Percentiles rank a stretch among this genome's conserved stretches.
phyloP scores from a whole-genome alignment of 177 flowering plant genomes.

The Vitis hybrid region DNA sequence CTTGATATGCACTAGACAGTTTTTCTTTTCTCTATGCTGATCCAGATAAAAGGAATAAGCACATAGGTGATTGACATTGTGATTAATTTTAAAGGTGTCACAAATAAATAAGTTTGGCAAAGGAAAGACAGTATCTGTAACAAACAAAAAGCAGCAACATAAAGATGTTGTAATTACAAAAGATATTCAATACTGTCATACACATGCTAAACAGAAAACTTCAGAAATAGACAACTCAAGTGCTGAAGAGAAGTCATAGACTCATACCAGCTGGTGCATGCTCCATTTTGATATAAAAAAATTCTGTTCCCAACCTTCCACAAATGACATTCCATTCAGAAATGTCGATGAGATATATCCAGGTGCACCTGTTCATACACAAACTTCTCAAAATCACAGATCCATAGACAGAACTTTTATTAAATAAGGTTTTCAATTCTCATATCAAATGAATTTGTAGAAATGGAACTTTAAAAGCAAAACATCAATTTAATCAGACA shows the following conservation, averaged over 20 bases:
- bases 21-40: too few relatives aligned
- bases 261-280: conserved; percentile 95
- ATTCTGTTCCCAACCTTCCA: conserved; percentile 94
- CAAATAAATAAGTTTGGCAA: too few relatives aligned
- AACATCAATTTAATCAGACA: neutral
- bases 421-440: neutral
- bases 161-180: too few relatives aligned
- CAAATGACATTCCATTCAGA: conserved; percentile 92
- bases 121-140: too few relatives aligned
- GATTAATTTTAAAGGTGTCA: too few relatives aligned
- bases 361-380: conserved; percentile 77
- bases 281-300: conserved; percentile 97
- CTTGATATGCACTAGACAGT: too few relatives aligned
- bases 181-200: too few relatives aligned
- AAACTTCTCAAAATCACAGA: conserved; percentile 3
- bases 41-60: too few relatives aligned
- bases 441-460: neutral
- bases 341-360: conserved; percentile 84
- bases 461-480: neutral
- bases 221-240: neutral
- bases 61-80: too few relatives aligned
- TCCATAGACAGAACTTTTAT: neutral
- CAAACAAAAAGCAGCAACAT: too few relatives aligned
- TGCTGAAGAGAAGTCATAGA: neutral
- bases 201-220: neutral